Conservation (phyloP, 306 rosid species). For the Rosa chinensis region DNA sequence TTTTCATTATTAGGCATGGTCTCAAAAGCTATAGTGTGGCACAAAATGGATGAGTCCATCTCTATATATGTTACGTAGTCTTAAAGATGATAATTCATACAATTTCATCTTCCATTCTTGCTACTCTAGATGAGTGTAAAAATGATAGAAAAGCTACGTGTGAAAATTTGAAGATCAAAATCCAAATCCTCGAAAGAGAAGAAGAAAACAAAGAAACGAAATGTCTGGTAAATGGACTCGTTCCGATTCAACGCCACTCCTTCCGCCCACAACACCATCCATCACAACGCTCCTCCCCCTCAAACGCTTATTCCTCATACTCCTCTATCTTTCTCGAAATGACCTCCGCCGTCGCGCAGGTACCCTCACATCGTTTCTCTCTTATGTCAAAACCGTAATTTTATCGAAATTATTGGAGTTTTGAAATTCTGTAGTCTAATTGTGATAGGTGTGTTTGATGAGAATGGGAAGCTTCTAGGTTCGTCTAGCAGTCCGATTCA, state of each 20-base stretch:
- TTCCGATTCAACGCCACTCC: conserved; percentile 36
- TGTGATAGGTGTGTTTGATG: conserved; percentile 70
- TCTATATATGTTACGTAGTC: too few relatives aligned
- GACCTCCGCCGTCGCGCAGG: conserved; percentile 70
- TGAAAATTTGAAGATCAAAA: too few relatives aligned
- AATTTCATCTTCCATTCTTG: too few relatives aligned
- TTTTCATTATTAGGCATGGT: too few relatives aligned
- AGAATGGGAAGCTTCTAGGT: conserved; percentile 88
- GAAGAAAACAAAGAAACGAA: neutral
- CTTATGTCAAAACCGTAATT: neutral
- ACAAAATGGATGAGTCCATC: too few relatives aligned
- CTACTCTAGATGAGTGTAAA: too few relatives aligned
- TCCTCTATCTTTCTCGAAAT: conserved; percentile 42
- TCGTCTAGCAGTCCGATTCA: conserved; percentile 87
- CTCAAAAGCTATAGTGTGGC: too few relatives aligned
- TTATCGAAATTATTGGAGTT: too few relatives aligned
- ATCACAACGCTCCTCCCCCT: conserved; percentile 9
- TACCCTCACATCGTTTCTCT: conserved; percentile 6
- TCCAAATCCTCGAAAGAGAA: neutral
- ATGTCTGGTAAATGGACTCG: conserved; percentile 35
- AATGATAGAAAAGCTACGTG: too few relatives aligned
- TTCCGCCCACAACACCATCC: conserved; percentile 20
- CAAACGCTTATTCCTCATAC: neutral
- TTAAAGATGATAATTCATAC: too few relatives aligned
- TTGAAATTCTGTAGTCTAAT: too few relatives aligned